Evolutionary conservation across 805 yeast genomes (phyloP).

Genomic region (Wickerhamiella brachini): DNA sequence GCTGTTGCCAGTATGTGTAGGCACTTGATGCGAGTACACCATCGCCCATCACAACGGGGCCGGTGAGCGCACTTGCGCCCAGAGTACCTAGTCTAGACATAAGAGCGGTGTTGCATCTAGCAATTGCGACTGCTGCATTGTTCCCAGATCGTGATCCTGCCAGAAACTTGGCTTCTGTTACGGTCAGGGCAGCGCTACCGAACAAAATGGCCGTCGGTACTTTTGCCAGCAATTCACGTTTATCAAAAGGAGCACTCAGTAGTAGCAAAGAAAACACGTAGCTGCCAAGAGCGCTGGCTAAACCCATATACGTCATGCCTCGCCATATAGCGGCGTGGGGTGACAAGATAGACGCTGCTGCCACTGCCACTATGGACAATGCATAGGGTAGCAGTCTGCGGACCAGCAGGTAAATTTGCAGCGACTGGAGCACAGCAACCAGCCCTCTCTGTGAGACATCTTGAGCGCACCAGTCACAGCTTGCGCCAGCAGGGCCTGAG

Average conservation of each 20-base stretch:
- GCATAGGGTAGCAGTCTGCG: background rate
- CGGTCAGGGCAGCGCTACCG: background rate
- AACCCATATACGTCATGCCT: background rate
- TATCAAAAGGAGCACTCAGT: background rate
- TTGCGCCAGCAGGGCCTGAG: background rate
- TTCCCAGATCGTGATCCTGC: background rate
- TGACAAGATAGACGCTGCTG: background rate
- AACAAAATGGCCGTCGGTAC: background rate
- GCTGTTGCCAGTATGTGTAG: background rate
- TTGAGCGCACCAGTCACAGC: background rate
- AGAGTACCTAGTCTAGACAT: background rate
- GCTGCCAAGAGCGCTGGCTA: background rate
- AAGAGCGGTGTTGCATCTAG: background rate
- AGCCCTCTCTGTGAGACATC: background rate
- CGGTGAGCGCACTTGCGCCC: background rate
- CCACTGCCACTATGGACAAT: background rate
- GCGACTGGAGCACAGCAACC: background rate
- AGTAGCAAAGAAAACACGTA: background rate
- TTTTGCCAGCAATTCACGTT: background rate
- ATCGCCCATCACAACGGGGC: background rate
- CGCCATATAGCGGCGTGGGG: background rate
- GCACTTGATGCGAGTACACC: background rate
- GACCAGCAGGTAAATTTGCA: background rate
- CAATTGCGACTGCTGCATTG: background rate
- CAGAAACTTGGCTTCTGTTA: background rate